Evolutionary conservation across 1,284 basidiomycete genomes (phyloP), one percentile per base, ranked within the genome.

Genomic region (Somion occarium): DNA sequence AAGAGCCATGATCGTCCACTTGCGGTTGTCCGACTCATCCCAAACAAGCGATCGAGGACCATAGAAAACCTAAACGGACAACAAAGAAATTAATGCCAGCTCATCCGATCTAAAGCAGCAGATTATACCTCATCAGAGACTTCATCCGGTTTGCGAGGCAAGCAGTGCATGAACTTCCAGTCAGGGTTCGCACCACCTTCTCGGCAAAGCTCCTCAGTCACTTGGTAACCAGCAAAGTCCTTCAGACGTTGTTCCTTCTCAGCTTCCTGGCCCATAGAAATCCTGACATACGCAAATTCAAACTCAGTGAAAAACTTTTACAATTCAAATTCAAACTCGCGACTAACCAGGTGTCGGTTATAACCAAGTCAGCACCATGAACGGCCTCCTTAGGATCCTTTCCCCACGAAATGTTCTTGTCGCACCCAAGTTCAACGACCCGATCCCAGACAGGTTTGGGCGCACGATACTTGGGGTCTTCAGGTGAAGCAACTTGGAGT

Each of bases 221-320:
- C 85, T 66, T 98, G 97, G 71, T 94, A 99, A 2, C 96, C 96
- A 7, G 79, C 60, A 70, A 99, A 99, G 54, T 93, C 94, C 50
- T 82, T 73, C 45, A 98, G 70, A 27, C 96, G 85, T 61, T 93
- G 84, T n/a, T 75, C 88, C 61, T 95, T 94, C 68, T 98, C 93
- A 1, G 85, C 88, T 70, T 99, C 97, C 71, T 98, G 94, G 24
- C 96, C 97, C 96, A 99, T 99, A 3, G 93, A 96, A 61, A 99
- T 94, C 91, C 91, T 93, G 61, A 56, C 7, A 38, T 18, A 39
- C n/a, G n/a, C n/a, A n/a, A 5, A 38, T 24, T 22, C 39, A 42
- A 42, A 42, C 7, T 24, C 5, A 23, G 22, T 22, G 13, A 12
- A 5, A 19, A 24, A 43, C 34, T n/a, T n/a, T 43, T 41, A 49